Conservation (phyloP, 2,329 filamentous ascomycete species). For the Alternaria longipes region DNA sequence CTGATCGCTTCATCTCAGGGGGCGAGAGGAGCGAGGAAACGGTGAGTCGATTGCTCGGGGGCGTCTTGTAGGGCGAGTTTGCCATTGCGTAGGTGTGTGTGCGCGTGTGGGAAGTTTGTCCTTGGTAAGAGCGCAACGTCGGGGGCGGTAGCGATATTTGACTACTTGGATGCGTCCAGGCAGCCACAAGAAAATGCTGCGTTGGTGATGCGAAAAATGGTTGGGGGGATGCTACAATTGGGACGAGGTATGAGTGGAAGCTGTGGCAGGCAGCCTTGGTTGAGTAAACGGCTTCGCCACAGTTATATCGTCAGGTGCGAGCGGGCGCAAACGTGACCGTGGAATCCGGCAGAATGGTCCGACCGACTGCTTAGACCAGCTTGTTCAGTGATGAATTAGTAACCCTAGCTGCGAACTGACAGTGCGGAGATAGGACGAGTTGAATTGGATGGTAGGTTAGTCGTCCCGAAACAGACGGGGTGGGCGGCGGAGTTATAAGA, state of each 20-base stretch:
- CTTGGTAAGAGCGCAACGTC: constrained; percentile 13
- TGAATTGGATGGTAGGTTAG: constrained; percentile 27
- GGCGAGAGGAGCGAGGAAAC: constrained; percentile 54
- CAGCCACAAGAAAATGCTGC: constrained; percentile 14
- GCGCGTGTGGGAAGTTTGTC: constrained; percentile 31
- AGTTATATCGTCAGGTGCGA: constrained; percentile 23
- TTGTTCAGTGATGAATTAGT: constrained; percentile 30
- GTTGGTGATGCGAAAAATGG: constrained; percentile 21
- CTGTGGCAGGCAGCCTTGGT: constrained; percentile 22
- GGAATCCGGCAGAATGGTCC: constrained; percentile 46
- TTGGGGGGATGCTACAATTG: constrained; percentile 22
- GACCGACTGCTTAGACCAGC: constrained; percentile 38
- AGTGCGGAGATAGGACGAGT: constrained; percentile 40
- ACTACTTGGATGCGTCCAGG: constrained; percentile 20
- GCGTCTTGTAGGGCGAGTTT: constrained; percentile 39
- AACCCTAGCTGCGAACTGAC: constrained; percentile 15
- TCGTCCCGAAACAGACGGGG: constrained; percentile 38
- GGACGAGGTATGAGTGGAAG: constrained; percentile 20
- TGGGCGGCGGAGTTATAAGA: constrained; percentile 35
- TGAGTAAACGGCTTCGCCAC: constrained; percentile 19
- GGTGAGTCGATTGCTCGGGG: constrained; percentile 44
- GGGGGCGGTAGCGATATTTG: constrained; percentile 18
- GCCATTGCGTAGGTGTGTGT: constrained; percentile 33
- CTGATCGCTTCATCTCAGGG: constrained; percentile 52
- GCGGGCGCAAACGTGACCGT: constrained; percentile 31